Percentiles rank a stretch among this genome's conserved stretches.
phyloP scores from a whole-genome alignment of 495 filamentous ascomycete genomes.

The Daldinia loculata region DNA sequence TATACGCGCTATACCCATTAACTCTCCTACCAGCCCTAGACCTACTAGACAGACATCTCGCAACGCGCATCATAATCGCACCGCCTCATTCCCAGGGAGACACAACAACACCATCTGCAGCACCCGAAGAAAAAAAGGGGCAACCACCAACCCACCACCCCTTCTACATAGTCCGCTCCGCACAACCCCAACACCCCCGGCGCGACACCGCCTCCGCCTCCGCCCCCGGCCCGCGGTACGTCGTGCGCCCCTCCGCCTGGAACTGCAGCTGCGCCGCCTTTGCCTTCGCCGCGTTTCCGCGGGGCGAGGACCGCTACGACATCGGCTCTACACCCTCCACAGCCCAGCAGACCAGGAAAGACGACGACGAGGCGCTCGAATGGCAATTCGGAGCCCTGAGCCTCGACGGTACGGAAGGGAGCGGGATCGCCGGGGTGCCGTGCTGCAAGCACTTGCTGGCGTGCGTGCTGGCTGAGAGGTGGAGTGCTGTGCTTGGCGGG shows the following conservation, averaged over 20 bases:
- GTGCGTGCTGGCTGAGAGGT: conserved; percentile 77
- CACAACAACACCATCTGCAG: neutral
- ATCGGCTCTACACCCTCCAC: too few species aligned
- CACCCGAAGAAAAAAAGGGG: neutral
- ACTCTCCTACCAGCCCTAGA: conserved; percentile 79
- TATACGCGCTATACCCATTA: conserved; percentile 70
- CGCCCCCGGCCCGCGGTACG: conserved; percentile 59
- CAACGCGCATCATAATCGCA: conserved; percentile 53
- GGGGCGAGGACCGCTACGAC: conserved; percentile 12
- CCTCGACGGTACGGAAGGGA: conserved; percentile 40
- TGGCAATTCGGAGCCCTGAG: conserved; percentile 56
- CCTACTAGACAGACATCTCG: conserved; percentile 76
- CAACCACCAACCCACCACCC: neutral
- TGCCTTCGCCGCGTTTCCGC: conserved; percentile 71
- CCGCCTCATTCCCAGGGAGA: neutral
- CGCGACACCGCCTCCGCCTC: conserved; percentile 26
- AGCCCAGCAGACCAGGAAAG: too few species aligned
- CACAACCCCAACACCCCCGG: conserved; percentile 43
- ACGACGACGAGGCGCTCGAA: neutral
- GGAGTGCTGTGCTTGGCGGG: conserved; percentile 61
- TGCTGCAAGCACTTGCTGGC: conserved; percentile 92
- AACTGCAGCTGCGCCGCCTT: conserved; percentile 90
- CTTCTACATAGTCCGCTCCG: conserved; percentile 54
- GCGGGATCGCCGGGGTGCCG: conserved; percentile 54
- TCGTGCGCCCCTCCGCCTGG: conserved; percentile 80